Percentiles rank a stretch among this genome's conserved stretches.
These are phyloP conservation scores for Mycena venus DNA, from an alignment of 768 basidiomycete species.

Conservation along the genomic window DNA sequence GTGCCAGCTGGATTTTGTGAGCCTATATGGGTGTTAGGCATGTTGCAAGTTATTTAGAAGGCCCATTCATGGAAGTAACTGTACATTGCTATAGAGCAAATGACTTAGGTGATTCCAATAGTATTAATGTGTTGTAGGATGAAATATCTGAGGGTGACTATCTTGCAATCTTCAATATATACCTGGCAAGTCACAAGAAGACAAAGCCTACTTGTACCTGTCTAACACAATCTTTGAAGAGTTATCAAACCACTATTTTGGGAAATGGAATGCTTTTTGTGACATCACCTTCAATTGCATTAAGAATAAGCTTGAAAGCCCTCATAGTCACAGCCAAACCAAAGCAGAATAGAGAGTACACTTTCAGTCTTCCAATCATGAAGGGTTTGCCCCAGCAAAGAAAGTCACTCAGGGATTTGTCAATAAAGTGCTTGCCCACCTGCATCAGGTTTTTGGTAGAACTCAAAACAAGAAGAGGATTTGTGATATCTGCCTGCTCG, in stretches of 20 bases:
- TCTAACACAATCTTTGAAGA: not conserved
- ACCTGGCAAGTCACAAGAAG: not conserved
- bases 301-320: not conserved
- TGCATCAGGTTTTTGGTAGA: not conserved
- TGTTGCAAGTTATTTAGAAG: too few species aligned
- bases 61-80: not conserved
- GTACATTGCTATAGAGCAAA: not conserved
- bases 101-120: not conserved
- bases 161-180: not conserved
- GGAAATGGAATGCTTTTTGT: conserved; percentile 17
- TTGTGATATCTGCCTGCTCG: not conserved
- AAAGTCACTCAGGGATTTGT: not conserved
- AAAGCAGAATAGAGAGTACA: not conserved
- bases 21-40: not conserved
- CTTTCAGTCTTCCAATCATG: not conserved
- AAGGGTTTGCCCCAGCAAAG: not conserved
- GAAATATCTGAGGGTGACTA: not conserved
- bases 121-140: not conserved
- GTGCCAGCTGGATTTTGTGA: not conserved
- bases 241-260: not conserved
- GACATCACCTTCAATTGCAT: not conserved
- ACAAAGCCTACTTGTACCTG: not conserved
- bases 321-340: not conserved
- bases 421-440: not conserved
- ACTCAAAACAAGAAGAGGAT: not conserved